Evolutionary conservation across 805 yeast species (phyloP), one percentile per base, ranked within the genome.

Genomic region (Starmera pachycereana): DNA sequence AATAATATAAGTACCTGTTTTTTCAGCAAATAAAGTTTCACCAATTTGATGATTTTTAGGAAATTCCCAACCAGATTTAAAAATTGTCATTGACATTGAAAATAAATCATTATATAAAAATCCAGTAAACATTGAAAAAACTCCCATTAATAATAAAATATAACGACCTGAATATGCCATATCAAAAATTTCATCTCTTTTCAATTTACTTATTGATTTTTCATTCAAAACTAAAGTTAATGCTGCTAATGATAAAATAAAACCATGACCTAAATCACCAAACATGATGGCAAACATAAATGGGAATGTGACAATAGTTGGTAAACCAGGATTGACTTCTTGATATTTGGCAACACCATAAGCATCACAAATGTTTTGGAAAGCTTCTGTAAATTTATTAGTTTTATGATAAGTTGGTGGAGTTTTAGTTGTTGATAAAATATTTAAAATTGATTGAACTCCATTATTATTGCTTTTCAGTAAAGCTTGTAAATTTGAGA

Each of bases 251-350:
- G 81, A 71, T 61, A 92, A 66, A 39, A 92, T 74, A 44, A 88
- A 72, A 13, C 98, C 98, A 64, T 92, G 98, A 16, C 98, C 98
- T 43, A 89, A 59, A 65, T 92, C 98, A 70, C 98, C 98, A 70
- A 92, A 92, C 98, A 92, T 92, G 52, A 92, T 82, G 33, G 98
- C 97, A 65, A 92, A 92, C 95, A 92, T 84, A 61, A 92, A 92
- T 28, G 98, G 98, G 68, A 92, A 92, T 0, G 98, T 92, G 19
- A 92, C 81, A 37, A 87, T 76, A 1, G 98, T 89, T 10, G 98
- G 90, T 49, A 92, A 69, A 42, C 95, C 98, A 2, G 98, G 96
- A 60, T 92, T 92, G 32, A 92, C 90, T 62, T 92, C 98, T 50
- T 87, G 80, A 64, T 92, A 92, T 8, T 88, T 75, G 11, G 96